These are phyloP conservation scores for Paradendryphiella salina DNA, from an alignment of 2,329 filamentous ascomycete species.

Conservation along the genomic window DNA sequence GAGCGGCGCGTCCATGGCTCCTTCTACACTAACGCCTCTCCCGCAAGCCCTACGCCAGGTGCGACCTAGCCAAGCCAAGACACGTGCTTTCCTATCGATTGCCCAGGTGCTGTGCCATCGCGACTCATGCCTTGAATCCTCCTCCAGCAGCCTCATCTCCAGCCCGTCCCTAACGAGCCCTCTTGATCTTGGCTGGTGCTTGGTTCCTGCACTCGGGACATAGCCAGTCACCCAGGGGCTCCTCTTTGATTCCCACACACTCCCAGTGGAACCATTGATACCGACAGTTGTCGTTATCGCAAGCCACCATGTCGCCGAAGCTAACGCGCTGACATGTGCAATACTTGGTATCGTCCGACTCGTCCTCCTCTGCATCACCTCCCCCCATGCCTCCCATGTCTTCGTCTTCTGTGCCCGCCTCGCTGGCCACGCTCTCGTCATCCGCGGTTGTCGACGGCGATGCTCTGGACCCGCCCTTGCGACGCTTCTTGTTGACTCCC, in stretches of 20 bases:
- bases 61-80: slow-evolving; percentile 3
- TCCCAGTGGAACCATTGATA: slow-evolving; percentile 89
- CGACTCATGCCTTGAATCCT: background rate
- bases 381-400: slow-evolving; percentile 57
- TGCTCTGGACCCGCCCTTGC: slow-evolving; percentile 44
- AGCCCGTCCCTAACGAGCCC: slow-evolving; percentile 34
- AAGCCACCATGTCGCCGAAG: slow-evolving; percentile 87
- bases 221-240: slow-evolving; percentile 56
- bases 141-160: background rate
- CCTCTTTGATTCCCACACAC: slow-evolving; percentile 55
- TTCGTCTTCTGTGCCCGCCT: slow-evolving; percentile 49
- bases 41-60: slow-evolving; percentile 15
- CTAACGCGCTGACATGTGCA: slow-evolving; percentile 82
- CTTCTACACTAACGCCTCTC: slow-evolving; percentile 20
- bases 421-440: slow-evolving; percentile 59
- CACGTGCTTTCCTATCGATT: slow-evolving; percentile 16
- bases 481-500: slow-evolving; percentile 45
- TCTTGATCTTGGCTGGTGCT: slow-evolving; percentile 48
- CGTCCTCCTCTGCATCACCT: slow-evolving; percentile 59
- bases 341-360: slow-evolving; percentile 76
- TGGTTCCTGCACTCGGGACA: slow-evolving; percentile 51
- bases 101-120: background rate
- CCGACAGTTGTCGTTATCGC: slow-evolving; percentile 79
- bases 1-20: slow-evolving; percentile 1
- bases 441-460: slow-evolving; percentile 52